phyloP scores from a whole-genome alignment of 371 early-diverging fungal genomes.

The Syncephalastrum contaminatum region DNA sequence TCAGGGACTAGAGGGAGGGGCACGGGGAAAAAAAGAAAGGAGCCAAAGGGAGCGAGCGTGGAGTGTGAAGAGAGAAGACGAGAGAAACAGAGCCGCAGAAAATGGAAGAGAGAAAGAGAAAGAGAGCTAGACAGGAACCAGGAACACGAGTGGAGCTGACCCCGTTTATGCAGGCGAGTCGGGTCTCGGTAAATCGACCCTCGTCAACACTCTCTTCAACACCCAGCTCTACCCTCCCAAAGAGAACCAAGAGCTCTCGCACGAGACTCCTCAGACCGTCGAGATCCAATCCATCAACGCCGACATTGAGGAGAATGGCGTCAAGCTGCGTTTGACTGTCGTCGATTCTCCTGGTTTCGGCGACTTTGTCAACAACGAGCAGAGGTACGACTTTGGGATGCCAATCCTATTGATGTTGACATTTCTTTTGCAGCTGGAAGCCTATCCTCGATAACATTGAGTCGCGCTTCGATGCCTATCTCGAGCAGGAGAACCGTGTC shows the following conservation, averaged over 20 bases:
- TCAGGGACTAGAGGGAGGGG: conserved; percentile 3
- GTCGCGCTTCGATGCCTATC: conserved; percentile 91
- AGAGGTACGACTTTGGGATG: conserved; percentile 50
- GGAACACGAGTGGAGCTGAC: too few species aligned
- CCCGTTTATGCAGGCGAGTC: conserved; percentile 76
- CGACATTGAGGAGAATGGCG: conserved; percentile 86
- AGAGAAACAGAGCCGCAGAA: not conserved
- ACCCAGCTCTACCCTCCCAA: conserved; percentile 87
- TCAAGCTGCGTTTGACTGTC: conserved; percentile 90
- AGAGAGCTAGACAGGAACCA: conserved; percentile 3
- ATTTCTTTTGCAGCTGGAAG: conserved; percentile 69
- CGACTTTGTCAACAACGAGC: conserved; percentile 95
- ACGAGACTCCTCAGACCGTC: conserved; percentile 90
- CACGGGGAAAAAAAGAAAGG: not conserved
- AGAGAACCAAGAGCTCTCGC: conserved; percentile 77
- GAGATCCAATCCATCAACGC: conserved; percentile 93
- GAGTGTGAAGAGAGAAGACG: not conserved
- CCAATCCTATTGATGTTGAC: not conserved
- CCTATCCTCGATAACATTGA: conserved; percentile 96
- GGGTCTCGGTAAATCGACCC: conserved; percentile 99
- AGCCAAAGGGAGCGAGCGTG: not conserved
- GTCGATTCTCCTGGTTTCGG: conserved; percentile 96
- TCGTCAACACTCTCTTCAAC: conserved; percentile 98
- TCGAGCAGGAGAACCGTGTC: conserved; percentile 91
- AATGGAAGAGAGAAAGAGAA: not conserved